Percentiles rank a stretch among this genome's conserved stretches.
Conservation (phyloP, 352 stramenopile genomes). For the Pythium monospermum region DNA sequence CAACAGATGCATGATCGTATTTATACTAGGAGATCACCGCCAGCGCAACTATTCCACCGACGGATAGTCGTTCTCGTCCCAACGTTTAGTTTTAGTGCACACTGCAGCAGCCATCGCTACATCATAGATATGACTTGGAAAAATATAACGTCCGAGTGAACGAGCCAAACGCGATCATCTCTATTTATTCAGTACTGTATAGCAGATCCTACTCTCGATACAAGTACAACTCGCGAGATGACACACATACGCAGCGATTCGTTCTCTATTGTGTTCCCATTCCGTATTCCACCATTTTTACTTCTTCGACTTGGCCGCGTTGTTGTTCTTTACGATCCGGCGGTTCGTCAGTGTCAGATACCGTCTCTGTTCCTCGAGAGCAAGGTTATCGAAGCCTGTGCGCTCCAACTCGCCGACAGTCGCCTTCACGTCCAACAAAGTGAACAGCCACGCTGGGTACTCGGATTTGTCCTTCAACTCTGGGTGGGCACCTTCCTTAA, state of each 20-base stretch:
- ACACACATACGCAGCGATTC: no score
- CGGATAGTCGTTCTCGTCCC: no score
- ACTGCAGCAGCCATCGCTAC: no score
- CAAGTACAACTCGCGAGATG: no score
- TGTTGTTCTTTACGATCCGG: slow-evolving; percentile 63
- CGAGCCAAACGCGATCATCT: slow-evolving; percentile 2
- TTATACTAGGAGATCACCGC: no score
- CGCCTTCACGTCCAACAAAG: slow-evolving; percentile 63
- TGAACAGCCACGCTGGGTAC: slow-evolving; percentile 84
- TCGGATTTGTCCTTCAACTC: slow-evolving; percentile 75
- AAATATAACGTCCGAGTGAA: no score
- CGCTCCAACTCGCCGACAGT: slow-evolving; percentile 78
- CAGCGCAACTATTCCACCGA: no score
- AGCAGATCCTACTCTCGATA: background rate
- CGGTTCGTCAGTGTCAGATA: slow-evolving; percentile 74
- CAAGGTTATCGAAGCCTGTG: slow-evolving; percentile 72
- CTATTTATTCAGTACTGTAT: background rate
- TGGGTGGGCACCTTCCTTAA: slow-evolving; percentile 78
- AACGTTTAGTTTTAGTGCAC: no score
- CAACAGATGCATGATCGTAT: slow-evolving; percentile 25
- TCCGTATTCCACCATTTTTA: slow-evolving; percentile 27
- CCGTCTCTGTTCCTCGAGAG: slow-evolving; percentile 72
- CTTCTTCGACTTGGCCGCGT: slow-evolving; percentile 84
- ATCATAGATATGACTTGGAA: no score
- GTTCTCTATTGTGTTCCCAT: slow-evolving; percentile 9